Evolutionary conservation across 306 rosid genomes (phyloP), one percentile per base, ranked within the genome.

Genomic region (Rosa rugosa): DNA sequence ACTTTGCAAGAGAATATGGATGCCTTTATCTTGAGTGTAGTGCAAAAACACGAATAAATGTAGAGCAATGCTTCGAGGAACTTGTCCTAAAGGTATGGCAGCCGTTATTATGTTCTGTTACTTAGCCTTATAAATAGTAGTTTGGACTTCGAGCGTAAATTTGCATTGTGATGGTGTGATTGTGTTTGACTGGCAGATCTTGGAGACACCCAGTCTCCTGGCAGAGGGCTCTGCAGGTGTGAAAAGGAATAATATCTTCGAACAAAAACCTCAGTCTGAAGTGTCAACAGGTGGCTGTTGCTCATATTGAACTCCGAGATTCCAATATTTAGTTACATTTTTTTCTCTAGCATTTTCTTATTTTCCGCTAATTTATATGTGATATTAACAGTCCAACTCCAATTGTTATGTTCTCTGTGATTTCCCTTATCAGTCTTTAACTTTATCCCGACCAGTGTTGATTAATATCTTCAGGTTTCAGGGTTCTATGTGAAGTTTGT

Each of bases 131-230:
- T 14, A 62, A 62, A 11, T 27, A 4, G 16, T 60, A 27, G 67
- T 73, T 8, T 40, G 42, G 41, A 59, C 64, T 20, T 14, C 31
- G 12, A 36, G n/a, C 23, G 5, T 42, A 23, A 45, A 40, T 80
- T 69, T 75, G 6, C 14, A 46, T 5, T 75, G 80, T 80, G 70
- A 17, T 60, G 23, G 60, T 60, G 42, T 60, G 18, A 27, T 64
- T 31, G 12, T 75, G 12, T 46, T 34, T 79, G 71, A 76, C 68
- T 31, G 82, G 81, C 85, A 92, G 94, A 87, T 92, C 78, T 84
- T 92, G 89, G 97, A 92, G n/a, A 88, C 92, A 45, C 94, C 97
- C 11, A 92, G 91, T 73, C 97, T 92, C 38, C 75, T 92, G 83
- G 83, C 89, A 7, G 92, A 85, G 79, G 92, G 94, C 68, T 88